phyloP scores from a whole-genome alignment of 768 basidiomycete species.

The Mrakia blollopis region DNA sequence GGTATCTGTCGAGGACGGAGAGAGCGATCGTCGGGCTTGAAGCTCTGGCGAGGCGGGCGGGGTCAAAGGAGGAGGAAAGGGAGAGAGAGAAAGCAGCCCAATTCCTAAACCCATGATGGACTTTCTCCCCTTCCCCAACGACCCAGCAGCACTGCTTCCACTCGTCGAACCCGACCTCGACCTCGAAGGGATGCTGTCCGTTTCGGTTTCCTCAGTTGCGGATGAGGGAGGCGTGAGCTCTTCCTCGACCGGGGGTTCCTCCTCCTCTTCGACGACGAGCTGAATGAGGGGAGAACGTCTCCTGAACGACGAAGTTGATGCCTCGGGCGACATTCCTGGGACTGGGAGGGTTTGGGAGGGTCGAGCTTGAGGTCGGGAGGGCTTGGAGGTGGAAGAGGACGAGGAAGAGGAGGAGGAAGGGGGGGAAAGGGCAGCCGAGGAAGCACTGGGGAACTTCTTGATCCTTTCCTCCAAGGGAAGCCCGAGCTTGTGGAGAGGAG shows the following conservation, averaged over 20 bases:
- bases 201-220: neutral
- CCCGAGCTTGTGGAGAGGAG: slow-evolving; percentile 18
- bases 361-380: neutral
- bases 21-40: neutral
- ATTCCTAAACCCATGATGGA: neutral
- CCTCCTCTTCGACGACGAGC: slow-evolving; percentile 32
- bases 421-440: neutral
- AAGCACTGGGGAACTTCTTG: neutral
- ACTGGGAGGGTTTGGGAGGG: neutral
- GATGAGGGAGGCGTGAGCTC: slow-evolving; percentile 12
- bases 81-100: neutral
- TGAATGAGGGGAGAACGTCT: slow-evolving; percentile 31
- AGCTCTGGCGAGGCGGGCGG: slow-evolving; percentile 1
- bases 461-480: neutral
- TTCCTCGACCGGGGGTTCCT: slow-evolving; percentile 15
- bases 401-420: neutral
- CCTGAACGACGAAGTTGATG: neutral
- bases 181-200: neutral
- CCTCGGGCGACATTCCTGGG: slow-evolving; percentile 4
- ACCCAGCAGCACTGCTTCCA: neutral
- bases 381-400: neutral
- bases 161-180: neutral
- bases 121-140: neutral
- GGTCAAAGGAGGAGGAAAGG: neutral
- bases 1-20: neutral